A percentile compares a stretch with the other conserved stretches of the same genome.
Evolutionary conservation across 257 asterid genomes (phyloP).

Genomic region (Gentiana macrophylla): DNA sequence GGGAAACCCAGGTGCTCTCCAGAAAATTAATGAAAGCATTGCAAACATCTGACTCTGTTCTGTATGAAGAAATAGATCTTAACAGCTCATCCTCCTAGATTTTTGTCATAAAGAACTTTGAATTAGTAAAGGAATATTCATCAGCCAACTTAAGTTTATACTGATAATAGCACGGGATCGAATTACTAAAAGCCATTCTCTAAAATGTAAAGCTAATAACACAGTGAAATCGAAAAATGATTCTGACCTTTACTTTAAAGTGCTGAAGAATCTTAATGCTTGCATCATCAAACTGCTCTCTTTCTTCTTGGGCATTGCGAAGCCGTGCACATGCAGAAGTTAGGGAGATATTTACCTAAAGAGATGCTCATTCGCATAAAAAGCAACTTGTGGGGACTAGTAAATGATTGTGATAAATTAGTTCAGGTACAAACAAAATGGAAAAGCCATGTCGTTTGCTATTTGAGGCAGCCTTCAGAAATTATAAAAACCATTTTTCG

Average conservation of each 20-base stretch:
- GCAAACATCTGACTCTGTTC: conserved; percentile 80
- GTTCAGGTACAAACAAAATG: no score
- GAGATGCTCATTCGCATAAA: conserved; percentile 17
- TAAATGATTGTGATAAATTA: no score
- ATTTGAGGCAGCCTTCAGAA: no score
- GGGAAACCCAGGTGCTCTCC: conserved; percentile 50
- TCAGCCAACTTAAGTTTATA: no score
- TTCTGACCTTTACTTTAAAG: conserved; percentile 56
- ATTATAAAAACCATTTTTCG: no score
- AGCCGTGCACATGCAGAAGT: conserved; percentile 56
- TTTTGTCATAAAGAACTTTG: conserved; percentile 8
- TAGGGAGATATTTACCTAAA: conserved; percentile 58
- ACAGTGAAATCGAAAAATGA: neutral
- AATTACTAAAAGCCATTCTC: no score
- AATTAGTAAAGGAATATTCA: no score
- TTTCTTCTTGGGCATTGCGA: conserved; percentile 76
- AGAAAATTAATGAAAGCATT: conserved; percentile 61
- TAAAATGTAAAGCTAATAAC: no score
- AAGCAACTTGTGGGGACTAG: no score
- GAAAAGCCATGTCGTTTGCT: no score
- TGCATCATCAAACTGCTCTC: conserved; percentile 88
- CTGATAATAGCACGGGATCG: no score
- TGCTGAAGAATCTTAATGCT: conserved; percentile 67
- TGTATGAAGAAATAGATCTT: conserved; percentile 52
- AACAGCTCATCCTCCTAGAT: conserved; percentile 81